Percentiles rank a stretch among this genome's conserved stretches.
These are phyloP conservation scores for Euphorbia pulcherrima DNA, from an alignment of 345 rosid genomes.

Conservation along the genomic window DNA sequence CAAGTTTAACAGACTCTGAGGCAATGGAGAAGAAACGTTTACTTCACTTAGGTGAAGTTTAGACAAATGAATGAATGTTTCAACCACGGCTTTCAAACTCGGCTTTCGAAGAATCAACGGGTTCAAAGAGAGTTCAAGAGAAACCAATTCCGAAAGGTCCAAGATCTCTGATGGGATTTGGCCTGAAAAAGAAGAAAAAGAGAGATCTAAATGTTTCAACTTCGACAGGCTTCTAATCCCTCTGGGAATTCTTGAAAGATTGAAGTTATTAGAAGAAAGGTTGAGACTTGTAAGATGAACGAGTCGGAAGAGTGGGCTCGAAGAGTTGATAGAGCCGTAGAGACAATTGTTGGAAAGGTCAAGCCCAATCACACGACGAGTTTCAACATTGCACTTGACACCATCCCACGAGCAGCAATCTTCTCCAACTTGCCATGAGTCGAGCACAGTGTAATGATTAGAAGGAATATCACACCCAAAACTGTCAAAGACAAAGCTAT, in stretches of 20 bases:
- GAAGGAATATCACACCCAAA: not conserved
- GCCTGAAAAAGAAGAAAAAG: not conserved
- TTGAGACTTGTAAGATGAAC: slow-evolving; percentile 18
- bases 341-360: slow-evolving; percentile 14
- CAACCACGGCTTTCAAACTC: not conserved
- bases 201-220: slow-evolving; percentile 15
- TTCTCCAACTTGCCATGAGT: not conserved
- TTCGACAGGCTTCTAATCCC: not conserved
- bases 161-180: slow-evolving; percentile 16
- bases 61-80: too few relatives aligned
- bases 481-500: not conserved
- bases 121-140: not conserved
- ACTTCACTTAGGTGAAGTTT: not conserved
- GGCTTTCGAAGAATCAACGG: not conserved
- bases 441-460: not conserved
- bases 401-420: slow-evolving; percentile 8
- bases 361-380: slow-evolving; percentile 10
- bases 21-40: not conserved
- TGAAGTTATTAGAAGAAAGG: slow-evolving; percentile 15
- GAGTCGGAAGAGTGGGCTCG: slow-evolving; percentile 16
- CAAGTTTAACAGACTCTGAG: not conserved
- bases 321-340: slow-evolving; percentile 20
- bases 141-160: not conserved
- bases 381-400: not conserved
- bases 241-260: slow-evolving; percentile 13